phyloP scores from a whole-genome alignment of 768 basidiomycete species.

The Boletus rubropictus region DNA sequence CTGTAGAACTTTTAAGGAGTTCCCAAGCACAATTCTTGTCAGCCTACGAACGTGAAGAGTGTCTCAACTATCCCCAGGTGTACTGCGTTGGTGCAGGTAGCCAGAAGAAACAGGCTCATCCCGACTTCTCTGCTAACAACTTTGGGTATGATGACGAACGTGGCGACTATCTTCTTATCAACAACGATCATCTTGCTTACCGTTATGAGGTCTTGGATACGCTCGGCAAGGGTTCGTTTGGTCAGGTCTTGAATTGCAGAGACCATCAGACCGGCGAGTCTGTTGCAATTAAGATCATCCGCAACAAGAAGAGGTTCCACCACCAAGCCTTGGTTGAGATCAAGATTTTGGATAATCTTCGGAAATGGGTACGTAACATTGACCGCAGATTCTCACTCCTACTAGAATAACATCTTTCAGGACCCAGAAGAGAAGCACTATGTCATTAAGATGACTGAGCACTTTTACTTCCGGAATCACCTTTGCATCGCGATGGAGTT shows the following conservation, averaged over 20 bases:
- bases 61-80: constrained; percentile 78
- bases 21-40: constrained; percentile 68
- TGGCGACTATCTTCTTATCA: constrained; percentile 90
- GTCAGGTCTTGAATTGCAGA: constrained; percentile 92
- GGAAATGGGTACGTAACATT: constrained; percentile 82
- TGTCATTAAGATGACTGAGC: constrained; percentile 96
- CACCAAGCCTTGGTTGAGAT: constrained; percentile 99
- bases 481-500: constrained; percentile 98
- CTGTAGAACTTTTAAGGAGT: constrained; percentile 58
- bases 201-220: constrained; percentile 94
- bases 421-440: constrained; percentile 95
- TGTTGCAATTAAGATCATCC: constrained; percentile 98
- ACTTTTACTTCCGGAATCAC: constrained; percentile 97
- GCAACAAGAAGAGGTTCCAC: constrained; percentile 98
- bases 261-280: constrained; percentile 93
- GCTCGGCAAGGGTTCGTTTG: constrained; percentile 97
- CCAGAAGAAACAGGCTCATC: constrained; percentile 76
- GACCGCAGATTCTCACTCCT: background rate
- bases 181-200: constrained; percentile 89
- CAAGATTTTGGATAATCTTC: constrained; percentile 92
- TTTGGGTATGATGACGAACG: constrained; percentile 97
- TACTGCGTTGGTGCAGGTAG: constrained; percentile 78
- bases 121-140: constrained; percentile 75
- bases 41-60: constrained; percentile 85
- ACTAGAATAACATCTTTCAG: constrained; percentile 41